phyloP scores from a whole-genome alignment of 2,329 filamentous ascomycete genomes.

The Cyclaneusma minus region DNA sequence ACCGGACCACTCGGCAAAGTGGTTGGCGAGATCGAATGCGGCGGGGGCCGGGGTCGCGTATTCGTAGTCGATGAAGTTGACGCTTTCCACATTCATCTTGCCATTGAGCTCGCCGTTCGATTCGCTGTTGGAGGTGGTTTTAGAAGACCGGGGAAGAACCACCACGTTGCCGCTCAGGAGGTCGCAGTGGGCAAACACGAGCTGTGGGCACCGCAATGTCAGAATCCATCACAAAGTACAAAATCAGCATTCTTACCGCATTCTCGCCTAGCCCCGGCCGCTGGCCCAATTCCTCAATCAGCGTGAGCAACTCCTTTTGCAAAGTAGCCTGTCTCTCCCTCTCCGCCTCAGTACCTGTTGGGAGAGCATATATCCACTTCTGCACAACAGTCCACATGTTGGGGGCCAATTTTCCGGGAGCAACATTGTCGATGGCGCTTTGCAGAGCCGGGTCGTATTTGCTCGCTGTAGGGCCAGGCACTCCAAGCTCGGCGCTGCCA shows the following conservation, averaged over 20 bases:
- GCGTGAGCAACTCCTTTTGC: constrained; percentile 57
- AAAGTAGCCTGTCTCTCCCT: constrained; percentile 49
- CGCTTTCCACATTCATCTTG: constrained; percentile 28
- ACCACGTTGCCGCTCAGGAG: constrained; percentile 95
- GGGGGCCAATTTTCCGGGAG: constrained; percentile 56
- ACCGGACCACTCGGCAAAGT: constrained; percentile 96
- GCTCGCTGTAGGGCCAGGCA: constrained; percentile 13
- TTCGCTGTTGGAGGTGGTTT: constrained; percentile 10
- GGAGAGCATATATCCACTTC: constrained; percentile 84
- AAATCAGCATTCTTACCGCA: constrained; percentile 37
- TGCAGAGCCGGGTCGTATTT: constrained; percentile 22
- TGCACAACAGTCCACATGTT: constrained; percentile 94
- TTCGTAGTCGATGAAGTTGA: constrained; percentile 95
- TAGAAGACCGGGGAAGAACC: constrained; percentile 39
- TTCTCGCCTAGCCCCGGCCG: constrained; percentile 62
- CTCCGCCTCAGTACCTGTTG: constrained; percentile 55
- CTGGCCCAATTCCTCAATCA: constrained; percentile 58
- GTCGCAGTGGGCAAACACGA: constrained; percentile 92
- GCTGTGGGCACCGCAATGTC: constrained; percentile 33
- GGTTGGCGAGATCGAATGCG: constrained; percentile 92
- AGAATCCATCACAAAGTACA: constrained; percentile 5
- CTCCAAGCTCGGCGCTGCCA: constrained; percentile 17
- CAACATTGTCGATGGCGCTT: constrained; percentile 31
- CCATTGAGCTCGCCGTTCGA: constrained; percentile 13
- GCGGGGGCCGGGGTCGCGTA: constrained; percentile 90